Evolutionary conservation across 148 eudicot genomes (phyloP), one percentile per base, ranked within the genome.

Genomic region (Drosera capensis): DNA sequence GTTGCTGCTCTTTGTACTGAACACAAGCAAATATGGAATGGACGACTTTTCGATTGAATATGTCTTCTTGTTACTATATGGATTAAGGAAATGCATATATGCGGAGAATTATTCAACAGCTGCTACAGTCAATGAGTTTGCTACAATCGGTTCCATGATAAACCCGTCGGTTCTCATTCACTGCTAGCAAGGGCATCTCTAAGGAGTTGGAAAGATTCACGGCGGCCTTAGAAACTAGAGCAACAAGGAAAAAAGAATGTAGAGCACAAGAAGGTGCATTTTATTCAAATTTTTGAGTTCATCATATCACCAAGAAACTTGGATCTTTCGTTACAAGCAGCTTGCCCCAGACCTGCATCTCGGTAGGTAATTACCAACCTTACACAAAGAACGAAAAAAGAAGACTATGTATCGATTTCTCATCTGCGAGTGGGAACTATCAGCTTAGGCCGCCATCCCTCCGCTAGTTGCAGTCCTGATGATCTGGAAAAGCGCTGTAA

Each of bases 401-500:
- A 28, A 5, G 11, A 28, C 31, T 28, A 0, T 28, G 31, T 11
- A 28, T 11, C 31, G 11, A 28, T 28, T 28, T 28, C 5, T 11
- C 31, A 28, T 28, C 31, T 28, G 31, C 5, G 31, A 28, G 0
- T 28, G 7, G 31, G 31, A 28, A 28, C 5, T 11, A 5, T 6
- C 11, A 28, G 31, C 31, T 28, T 65, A 37, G 66, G 79, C 73
- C n/a, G n/a, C 72, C 75, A 58, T 52, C 25, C 79, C 79, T 59
- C 66, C 69, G 50, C 71, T 64, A 29, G 74, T 52, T 26, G 80
- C 77, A 1, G 80, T 75, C 18, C 80, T 62, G 60, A 75, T 75
- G 17, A 75, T 75, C 77, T 75, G 81, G 44, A 75, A 70, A 23
- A 74, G 50, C 53, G 80, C 80, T 74, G 80, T 15, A 17, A 59